Conservation (phyloP, 83 land plant genomes). For the Thuja plicata region DNA sequence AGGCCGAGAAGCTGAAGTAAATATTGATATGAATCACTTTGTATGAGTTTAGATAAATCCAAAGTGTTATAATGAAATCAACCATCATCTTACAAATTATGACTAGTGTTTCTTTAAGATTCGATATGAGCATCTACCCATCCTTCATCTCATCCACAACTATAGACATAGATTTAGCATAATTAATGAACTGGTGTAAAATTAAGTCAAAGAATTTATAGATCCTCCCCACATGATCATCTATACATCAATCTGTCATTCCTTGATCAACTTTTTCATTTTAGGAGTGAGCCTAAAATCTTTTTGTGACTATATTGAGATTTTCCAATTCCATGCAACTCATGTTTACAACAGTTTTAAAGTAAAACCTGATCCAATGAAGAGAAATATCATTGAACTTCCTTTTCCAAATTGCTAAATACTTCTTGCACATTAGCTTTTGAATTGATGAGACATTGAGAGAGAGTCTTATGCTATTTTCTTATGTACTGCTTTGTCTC, state of each 20-base stretch:
- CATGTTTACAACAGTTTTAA: conserved; percentile 52
- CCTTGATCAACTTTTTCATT: conserved; percentile 86
- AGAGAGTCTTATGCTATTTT: conserved; percentile 80
- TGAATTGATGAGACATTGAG: conserved; percentile 49
- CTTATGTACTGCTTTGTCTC: conserved; percentile 93
- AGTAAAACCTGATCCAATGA: conserved; percentile 31
- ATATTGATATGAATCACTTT: conserved; percentile 21
- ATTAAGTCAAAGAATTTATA: conserved; percentile 45
- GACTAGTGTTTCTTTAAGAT: conserved; percentile 40
- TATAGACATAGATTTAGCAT: too few species aligned
- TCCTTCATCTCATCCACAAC: too few species aligned
- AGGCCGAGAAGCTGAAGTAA: conserved; percentile 51
- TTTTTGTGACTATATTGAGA: conserved; percentile 24
- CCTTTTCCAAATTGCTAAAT: conserved; percentile 46
- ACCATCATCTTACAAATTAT: conserved; percentile 32
- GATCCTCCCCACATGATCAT: conserved; percentile 65
- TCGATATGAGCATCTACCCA: conserved; percentile 28
- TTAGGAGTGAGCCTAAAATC: conserved; percentile 49
- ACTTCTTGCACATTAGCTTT: conserved; percentile 50
- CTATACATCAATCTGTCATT: conserved; percentile 84
- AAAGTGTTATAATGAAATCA: conserved; percentile 12
- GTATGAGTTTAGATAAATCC: conserved; percentile 10
- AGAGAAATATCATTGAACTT: conserved; percentile 39
- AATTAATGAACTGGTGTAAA: conserved; percentile 21
- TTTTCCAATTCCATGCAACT: conserved; percentile 49